A percentile compares a stretch with the other conserved stretches of the same genome.
These are phyloP conservation scores for Vaccinium macrocarpon DNA, from an alignment of 148 eudicot genomes.

Conservation along the genomic window DNA sequence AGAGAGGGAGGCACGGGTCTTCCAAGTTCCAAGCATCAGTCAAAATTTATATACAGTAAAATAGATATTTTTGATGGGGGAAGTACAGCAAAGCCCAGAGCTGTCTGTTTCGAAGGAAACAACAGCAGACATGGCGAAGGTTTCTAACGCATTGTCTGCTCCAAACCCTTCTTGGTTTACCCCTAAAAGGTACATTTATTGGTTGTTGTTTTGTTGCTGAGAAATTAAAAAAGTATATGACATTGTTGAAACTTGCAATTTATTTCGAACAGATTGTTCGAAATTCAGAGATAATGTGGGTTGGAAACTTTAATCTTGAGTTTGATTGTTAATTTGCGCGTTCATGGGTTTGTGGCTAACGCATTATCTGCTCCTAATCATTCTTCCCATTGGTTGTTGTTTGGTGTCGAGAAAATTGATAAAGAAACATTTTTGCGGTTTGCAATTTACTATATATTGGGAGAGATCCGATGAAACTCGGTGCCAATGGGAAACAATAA, in stretches of 20 bases:
- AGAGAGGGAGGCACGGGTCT: not conserved
- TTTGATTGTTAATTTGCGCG: not conserved
- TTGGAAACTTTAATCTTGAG: not conserved
- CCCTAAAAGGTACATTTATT: constrained; percentile 54
- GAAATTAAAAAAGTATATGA: not conserved
- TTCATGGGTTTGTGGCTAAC: not conserved
- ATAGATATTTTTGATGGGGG: constrained; percentile 21
- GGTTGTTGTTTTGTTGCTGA: constrained; percentile 1
- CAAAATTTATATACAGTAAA: not conserved
- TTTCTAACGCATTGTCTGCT: constrained; percentile 16
- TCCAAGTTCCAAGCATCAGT: not conserved
- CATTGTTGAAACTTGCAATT: not conserved
- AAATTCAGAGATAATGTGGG: not conserved
- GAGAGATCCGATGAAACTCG: not conserved
- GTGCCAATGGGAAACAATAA: not conserved
- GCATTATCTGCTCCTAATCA: not conserved
- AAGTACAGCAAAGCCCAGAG: constrained; percentile 29
- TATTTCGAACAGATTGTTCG: not conserved
- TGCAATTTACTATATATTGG: not conserved
- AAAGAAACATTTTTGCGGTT: not conserved
- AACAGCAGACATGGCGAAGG: constrained; percentile 26
- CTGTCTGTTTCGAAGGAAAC: constrained; percentile 32
- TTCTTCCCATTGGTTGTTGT: not conserved
- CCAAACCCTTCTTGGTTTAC: constrained; percentile 75
- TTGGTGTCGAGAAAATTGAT: not conserved